Conservation (phyloP, 75 land plant species). For the Cupressus sempervirens region DNA sequence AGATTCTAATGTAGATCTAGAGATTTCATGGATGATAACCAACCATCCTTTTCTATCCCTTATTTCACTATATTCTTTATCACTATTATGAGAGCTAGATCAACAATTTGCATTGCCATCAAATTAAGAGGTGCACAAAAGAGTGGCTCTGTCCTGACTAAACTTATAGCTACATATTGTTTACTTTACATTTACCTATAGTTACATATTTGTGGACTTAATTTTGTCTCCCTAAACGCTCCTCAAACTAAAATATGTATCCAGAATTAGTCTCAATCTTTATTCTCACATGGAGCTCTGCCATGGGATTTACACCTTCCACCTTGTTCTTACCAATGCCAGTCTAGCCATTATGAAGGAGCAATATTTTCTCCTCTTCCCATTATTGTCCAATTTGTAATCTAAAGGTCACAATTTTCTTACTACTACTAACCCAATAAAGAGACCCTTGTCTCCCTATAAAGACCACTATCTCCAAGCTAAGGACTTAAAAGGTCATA, state of each 20-base stretch:
- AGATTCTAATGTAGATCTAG: slow-evolving; percentile 88
- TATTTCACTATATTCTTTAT: slow-evolving; percentile 46
- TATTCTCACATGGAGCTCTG: slow-evolving; percentile 72
- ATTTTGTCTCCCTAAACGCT: slow-evolving; percentile 50
- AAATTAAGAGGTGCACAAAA: slow-evolving; percentile 23
- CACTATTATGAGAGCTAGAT: slow-evolving; percentile 31
- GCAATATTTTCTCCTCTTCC: slow-evolving; percentile 50
- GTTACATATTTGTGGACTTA: slow-evolving; percentile 84
- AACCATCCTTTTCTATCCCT: slow-evolving; percentile 88
- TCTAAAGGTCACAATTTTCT: slow-evolving; percentile 61
- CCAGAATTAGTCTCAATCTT: slow-evolving; percentile 88
- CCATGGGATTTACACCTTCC: slow-evolving; percentile 31
- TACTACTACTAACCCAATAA: slow-evolving; percentile 42
- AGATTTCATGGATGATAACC: slow-evolving; percentile 80
- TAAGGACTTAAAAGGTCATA: slow-evolving; percentile 34
- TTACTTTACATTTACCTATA: slow-evolving; percentile 64
- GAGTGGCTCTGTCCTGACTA: slow-evolving; percentile 45
- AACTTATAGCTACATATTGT: slow-evolving; percentile 94
- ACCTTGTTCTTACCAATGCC: slow-evolving; percentile 53
- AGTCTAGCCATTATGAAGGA: slow-evolving; percentile 82
- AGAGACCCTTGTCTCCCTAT: slow-evolving; percentile 48
- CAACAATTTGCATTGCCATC: slow-evolving; percentile 33
- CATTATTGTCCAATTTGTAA: slow-evolving; percentile 65
- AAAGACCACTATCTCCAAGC: slow-evolving; percentile 61
- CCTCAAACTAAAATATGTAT: slow-evolving; percentile 90